These are phyloP conservation scores for Krasilnikovozyma curviuscula DNA, from an alignment of 768 basidiomycete genomes.

Conservation along the genomic window DNA sequence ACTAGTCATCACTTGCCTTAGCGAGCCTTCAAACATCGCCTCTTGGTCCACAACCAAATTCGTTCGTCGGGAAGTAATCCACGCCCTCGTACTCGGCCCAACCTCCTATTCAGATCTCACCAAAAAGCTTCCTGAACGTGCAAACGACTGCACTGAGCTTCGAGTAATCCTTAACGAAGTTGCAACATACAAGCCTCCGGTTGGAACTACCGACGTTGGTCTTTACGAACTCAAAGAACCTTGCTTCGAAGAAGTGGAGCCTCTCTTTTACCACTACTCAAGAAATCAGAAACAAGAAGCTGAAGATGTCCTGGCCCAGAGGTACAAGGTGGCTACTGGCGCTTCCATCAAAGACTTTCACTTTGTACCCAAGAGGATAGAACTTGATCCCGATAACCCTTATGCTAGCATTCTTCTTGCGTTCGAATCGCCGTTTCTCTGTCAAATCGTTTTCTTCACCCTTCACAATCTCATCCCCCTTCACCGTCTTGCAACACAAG, in stretches of 20 bases:
- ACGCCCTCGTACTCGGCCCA: conserved; percentile 70
- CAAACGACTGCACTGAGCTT: conserved; percentile 65
- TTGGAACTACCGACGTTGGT: conserved; percentile 52
- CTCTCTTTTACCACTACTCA: conserved; percentile 89
- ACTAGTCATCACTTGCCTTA: conserved; percentile 65
- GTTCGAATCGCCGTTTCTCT: conserved; percentile 49
- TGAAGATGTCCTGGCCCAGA: conserved; percentile 45
- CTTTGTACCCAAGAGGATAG: conserved; percentile 51
- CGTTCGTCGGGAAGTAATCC: conserved; percentile 68
- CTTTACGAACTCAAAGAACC: conserved; percentile 75
- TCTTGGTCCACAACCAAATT: conserved; percentile 44
- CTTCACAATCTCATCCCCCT: conserved; percentile 51
- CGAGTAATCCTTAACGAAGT: conserved; percentile 59
- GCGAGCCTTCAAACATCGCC: conserved; percentile 56
- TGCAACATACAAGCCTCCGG: conserved; percentile 63
- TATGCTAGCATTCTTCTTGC: conserved; percentile 45
- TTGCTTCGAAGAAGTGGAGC: conserved; percentile 68
- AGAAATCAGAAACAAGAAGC: conserved; percentile 86
- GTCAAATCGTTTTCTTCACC: conserved; percentile 68
- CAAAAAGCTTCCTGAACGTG: conserved; percentile 74
- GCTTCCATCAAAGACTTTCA: conserved; percentile 42
- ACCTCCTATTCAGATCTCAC: conserved; percentile 77
- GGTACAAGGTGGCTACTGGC: conserved; percentile 46
- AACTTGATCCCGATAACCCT: conserved; percentile 40
- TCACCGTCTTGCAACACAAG: conserved; percentile 49